Evolutionary conservation across 2,329 filamentous ascomycete species (phyloP), one percentile per base, ranked within the genome.

Genomic region (Fusarium sublunatum): DNA sequence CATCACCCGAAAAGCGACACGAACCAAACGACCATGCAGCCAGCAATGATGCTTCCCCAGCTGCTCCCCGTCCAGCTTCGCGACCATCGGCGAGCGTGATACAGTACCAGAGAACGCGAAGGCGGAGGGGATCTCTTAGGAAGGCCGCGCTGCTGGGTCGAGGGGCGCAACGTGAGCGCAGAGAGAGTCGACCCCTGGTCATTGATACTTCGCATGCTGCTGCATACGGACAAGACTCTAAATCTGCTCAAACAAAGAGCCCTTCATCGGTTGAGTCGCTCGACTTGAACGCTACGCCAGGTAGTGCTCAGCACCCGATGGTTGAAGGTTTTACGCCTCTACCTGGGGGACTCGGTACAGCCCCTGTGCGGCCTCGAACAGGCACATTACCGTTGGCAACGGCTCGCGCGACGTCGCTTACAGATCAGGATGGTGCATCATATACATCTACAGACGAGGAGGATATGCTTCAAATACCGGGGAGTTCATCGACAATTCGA

Each of bases 111-210:
- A 83, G 76, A 79, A 83, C 68, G 76, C 84, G 92, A 52, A 88
- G 88, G 69, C 86, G 93, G 58, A 91, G 91, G 73, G 93, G 92
- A 5, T 97, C 93, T 10, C 81, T 97, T 74, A 86, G 93, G 58
- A 97, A 97, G 77, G 92, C 91, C 10, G 93, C 92, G 25, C 81
- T 97, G 44, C 82, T 97, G 15, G 91, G 92, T 13, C 90, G 90
- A 61, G 89, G 89, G 60, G 86, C 83, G 51, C 87, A 85, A 74
- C 82, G 85, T 58, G 87, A 86, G 67, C 82, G 77, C 70, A 84
- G 79, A 65, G 87, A 87, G 53, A 77, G 75, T 53, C 84, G 80
- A 51, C 73, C 78, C 15, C 68, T 82, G 55, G 76, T 74, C 19
- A 76, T 83, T 51, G 77, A 82, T 52, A 79, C 76, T 19, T 73